phyloP scores from a whole-genome alignment of 2,329 filamentous ascomycete species.

The Eutypella sp. region DNA sequence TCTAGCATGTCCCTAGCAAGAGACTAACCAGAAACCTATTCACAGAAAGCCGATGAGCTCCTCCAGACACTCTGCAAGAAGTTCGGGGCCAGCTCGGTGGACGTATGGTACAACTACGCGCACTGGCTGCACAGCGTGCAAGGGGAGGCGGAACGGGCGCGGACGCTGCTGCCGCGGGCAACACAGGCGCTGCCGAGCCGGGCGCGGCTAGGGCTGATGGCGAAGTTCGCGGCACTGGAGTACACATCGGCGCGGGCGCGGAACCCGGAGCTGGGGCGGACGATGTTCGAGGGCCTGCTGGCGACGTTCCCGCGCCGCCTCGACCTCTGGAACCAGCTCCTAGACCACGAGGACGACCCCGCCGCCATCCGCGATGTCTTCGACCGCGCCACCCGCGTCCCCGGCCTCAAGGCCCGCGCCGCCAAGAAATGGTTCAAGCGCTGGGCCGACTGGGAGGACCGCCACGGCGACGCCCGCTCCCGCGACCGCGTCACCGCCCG shows the following conservation, averaged over 20 bases:
- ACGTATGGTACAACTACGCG: conserved; percentile 92
- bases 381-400: conserved; percentile 67
- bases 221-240: conserved; percentile 87
- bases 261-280: conserved; percentile 85
- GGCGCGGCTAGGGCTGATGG: conserved; percentile 65
- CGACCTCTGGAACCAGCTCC: conserved; percentile 87
- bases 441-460: conserved; percentile 86
- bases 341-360: conserved; percentile 73
- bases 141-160: conserved; percentile 65
- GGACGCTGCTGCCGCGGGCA: conserved; percentile 75
- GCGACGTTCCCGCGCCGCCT: conserved; percentile 82
- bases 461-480: conserved; percentile 63
- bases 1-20: background rate
- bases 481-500: conserved; percentile 65
- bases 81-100: conserved; percentile 72
- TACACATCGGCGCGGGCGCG: conserved; percentile 77
- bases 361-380: conserved; percentile 68
- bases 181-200: conserved; percentile 73
- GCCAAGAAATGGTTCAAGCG: conserved; percentile 86
- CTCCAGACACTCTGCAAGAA: conserved; percentile 87
- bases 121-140: conserved; percentile 80
- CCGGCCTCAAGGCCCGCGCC: conserved; percentile 72
- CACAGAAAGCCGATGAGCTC: conserved; percentile 78
- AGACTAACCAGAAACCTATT: conserved; percentile 27
- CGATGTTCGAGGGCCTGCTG: conserved; percentile 86